Evolutionary conservation across 768 basidiomycete species (phyloP), one percentile per base, ranked within the genome.

Genomic region (Pleurotus giganteus): DNA sequence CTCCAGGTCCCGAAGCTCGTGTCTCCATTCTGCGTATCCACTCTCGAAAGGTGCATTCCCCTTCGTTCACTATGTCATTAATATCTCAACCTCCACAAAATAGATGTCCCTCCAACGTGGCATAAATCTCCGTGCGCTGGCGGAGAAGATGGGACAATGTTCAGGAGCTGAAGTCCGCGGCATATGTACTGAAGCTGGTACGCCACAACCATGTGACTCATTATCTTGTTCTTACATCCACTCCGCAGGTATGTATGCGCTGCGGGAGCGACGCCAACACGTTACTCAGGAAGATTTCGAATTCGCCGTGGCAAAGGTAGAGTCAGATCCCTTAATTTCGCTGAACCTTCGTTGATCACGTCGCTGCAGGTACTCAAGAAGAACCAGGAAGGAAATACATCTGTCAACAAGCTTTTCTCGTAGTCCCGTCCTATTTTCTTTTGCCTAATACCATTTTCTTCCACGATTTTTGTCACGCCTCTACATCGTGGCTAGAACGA

Each of bases 61-160:
- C 41, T 1, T 19, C 37, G 37, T 19, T 58, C 21, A 44, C 17
- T 32, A 32, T 12, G 31, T 59, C 21, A 56, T 24, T 21, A 13
- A 54, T 32, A 15, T 1, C 32, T n/a, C 31, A n/a, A 11, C 15
- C 7, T 19, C 19, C 39, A 11, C n/a, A 19, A 41, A 34, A 32
- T 59, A 94, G 91, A 99, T 98, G 96, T 98, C 94, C 1, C 77
- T 98, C 27, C 96, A 98, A 73, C 83, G 96, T 56, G 95, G 95
- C 1, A 99, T 99, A 71, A 94, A 99, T 73, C 80, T 98, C n/a
- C 89, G 93, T 13, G 86, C 88, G 2, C 78, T 99, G 2, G 96
- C 96, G 0, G 96, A 98, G 70, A 98, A 99, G 80, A 99, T 98
- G 96, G 96, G 96, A 0, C 93, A 97, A 66, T 98, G 96, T 67